Evolutionary conservation across 805 yeast genomes (phyloP).

Genomic region (Lipomyces chichibuensis): DNA sequence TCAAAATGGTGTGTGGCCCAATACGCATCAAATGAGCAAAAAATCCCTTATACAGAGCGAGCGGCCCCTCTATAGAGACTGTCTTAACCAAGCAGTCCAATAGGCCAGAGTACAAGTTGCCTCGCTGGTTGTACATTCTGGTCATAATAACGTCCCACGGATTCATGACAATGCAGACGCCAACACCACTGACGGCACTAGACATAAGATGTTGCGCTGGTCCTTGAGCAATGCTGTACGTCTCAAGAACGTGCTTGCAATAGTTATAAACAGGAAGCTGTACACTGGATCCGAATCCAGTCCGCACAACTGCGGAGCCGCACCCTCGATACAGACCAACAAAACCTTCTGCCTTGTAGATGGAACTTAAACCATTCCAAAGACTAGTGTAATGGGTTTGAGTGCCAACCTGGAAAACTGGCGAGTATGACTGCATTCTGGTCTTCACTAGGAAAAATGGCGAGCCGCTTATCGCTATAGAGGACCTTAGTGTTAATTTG

Average conservation of each 20-base stretch:
- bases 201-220: constrained; percentile 72
- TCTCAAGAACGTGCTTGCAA: constrained; percentile 65
- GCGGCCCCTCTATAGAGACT: constrained; percentile 75
- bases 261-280: constrained; percentile 89
- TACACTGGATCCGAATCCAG: constrained; percentile 94
- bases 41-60: constrained; percentile 92
- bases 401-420: constrained; percentile 72
- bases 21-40: constrained; percentile 89
- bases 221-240: constrained; percentile 61
- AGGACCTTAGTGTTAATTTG: not conserved
- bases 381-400: constrained; percentile 83
- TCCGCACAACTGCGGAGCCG: constrained; percentile 90
- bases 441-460: constrained; percentile 93
- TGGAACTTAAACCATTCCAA: constrained; percentile 65
- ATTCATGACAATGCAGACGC: constrained; percentile 94
- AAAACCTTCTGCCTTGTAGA: constrained; percentile 70
- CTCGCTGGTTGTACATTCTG: constrained; percentile 88
- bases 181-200: constrained; percentile 80
- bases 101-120: constrained; percentile 77
- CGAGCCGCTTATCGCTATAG: constrained; percentile 57
- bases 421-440: constrained; percentile 92
- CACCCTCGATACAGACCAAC: constrained; percentile 85
- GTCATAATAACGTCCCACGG: constrained; percentile 97
- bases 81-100: constrained; percentile 88
- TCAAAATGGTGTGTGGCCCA: constrained; percentile 88